Percentiles rank a stretch among this genome's conserved stretches.
Evolutionary conservation across 1,284 basidiomycete genomes (phyloP).

Genomic region (Inonotus hispidus): DNA sequence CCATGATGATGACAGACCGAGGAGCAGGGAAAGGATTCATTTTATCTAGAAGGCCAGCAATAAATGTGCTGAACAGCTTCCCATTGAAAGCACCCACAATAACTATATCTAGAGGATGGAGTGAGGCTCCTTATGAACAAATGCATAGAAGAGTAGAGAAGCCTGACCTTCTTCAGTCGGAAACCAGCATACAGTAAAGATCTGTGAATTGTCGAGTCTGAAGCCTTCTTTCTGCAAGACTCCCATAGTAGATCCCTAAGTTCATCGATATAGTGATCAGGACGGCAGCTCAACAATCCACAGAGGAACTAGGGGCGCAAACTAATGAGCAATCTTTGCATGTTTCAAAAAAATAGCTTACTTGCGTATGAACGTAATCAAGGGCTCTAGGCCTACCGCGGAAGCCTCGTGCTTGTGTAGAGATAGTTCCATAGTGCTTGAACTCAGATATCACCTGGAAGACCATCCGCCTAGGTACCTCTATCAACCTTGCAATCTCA

Average conservation of each 20-base stretch:
- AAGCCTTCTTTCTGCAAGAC: conserved; percentile 19
- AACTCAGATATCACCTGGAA: not conserved
- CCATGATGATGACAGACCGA: conserved; percentile 17
- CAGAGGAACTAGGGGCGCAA: not conserved
- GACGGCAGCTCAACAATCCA: not conserved
- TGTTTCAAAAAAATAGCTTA: not conserved
- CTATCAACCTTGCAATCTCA: not conserved
- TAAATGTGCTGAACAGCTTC: conserved; percentile 24
- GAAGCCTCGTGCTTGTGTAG: not conserved
- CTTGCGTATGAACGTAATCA: not conserved
- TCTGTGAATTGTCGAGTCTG: conserved; percentile 21
- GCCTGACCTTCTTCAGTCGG: conserved; percentile 25
- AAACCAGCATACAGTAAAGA: conserved; percentile 21
- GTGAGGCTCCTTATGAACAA: not conserved
- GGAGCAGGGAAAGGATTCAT: conserved; percentile 27
- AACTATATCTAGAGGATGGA: conserved; percentile 22
- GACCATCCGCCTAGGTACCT: not conserved
- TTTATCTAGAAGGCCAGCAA: conserved; percentile 26
- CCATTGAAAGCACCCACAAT: conserved; percentile 27
- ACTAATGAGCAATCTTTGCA: not conserved
- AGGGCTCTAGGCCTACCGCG: not conserved
- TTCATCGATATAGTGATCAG: conserved; percentile 19
- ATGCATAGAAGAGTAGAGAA: not conserved
- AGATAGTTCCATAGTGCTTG: not conserved
- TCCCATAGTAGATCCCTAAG: conserved; percentile 9